A percentile compares a stretch with the other conserved stretches of the same genome.
phyloP scores from a whole-genome alignment of 2,329 filamentous ascomycete species.

The Blastomyces emzantsi region DNA sequence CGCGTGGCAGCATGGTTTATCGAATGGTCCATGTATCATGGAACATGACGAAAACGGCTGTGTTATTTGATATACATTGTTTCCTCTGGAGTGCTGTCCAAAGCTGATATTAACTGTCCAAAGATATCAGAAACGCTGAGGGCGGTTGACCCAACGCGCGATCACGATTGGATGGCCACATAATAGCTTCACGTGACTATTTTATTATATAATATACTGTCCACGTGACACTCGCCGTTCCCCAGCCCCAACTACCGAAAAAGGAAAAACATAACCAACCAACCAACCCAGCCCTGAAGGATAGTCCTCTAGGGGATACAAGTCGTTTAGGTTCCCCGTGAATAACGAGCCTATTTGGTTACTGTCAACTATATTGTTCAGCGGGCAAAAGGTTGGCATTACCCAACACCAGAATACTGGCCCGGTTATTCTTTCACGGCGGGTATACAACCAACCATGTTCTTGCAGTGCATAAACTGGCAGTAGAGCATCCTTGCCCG shows the following conservation, averaged over 20 bases:
- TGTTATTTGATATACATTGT: constrained; percentile 1
- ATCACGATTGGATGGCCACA: not conserved
- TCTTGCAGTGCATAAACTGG: not conserved
- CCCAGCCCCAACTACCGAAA: too few species aligned
- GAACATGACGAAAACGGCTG: not conserved
- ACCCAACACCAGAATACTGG: not conserved
- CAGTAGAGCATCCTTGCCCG: not conserved
- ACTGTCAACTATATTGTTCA: not conserved
- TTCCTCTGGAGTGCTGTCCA: not conserved
- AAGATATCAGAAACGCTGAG: too few species aligned
- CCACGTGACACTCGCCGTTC: too few species aligned
- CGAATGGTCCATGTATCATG: constrained; percentile 2
- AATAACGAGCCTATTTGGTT: not conserved
- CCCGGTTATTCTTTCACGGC: not conserved
- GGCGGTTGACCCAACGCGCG: not conserved
- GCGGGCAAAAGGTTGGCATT: not conserved
- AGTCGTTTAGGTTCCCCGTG: not conserved
- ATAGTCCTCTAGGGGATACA: not conserved
- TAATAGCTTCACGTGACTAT: not conserved
- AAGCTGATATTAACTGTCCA: not conserved
- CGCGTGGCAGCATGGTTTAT: constrained; percentile 31
- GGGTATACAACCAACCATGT: not conserved
- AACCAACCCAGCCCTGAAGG: not conserved
- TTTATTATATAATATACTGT: too few species aligned
- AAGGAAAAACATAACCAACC: too few species aligned